Evolutionary conservation across 345 rosid species (phyloP), one percentile per base, ranked within the genome.

Genomic region (Hibiscus syriacus): DNA sequence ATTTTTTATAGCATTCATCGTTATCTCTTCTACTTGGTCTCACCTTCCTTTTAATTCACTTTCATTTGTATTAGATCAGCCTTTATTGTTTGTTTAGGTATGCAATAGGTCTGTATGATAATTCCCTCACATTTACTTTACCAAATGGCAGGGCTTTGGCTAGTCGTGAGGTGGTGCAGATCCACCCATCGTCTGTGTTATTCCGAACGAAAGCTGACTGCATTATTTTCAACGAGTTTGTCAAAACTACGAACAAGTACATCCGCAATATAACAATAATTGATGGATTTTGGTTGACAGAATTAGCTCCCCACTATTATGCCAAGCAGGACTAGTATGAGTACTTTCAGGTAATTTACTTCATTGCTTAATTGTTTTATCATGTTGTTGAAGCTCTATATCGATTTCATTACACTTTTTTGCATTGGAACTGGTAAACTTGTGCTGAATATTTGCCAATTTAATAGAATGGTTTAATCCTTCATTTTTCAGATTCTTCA

Each of bases 121-220:
- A 6, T 23, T 26, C 34, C 61, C 36, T 34, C 4, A 41, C 66
- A 39, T 23, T 59, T 76, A 50, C 63, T 53, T 66, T 16, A 62
- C 54, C 61, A 57, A 68, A 69, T 78, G 71, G 5, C 78, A 93
- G 98, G 93, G 93, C 92, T 64, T 81, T 92, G 80, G 90, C 88
- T 59, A 85, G 92, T 72, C 96, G 94, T 68, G 87, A 84, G 81
- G 68, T 76, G 50, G 98, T 93, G 78, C 87, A 81, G 74, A 83
- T 93, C 77, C 98, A 93, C 77, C 98, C 98, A 58, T 79, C 90
- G 39, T 93, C 97, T 38, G 89, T 93, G 53, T 58, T 93, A 48
- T 83, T 83, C 73, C 80, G 81, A 67, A 73, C 88, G 43, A 93
- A 90, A 71, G 83, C 86, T 0, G 94, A 88, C 69, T 93, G 98